Base-by-base conservation (phyloP, 2,329 filamentous ascomycete genomes). In the Torrubiella hemipterigena region DNA sequence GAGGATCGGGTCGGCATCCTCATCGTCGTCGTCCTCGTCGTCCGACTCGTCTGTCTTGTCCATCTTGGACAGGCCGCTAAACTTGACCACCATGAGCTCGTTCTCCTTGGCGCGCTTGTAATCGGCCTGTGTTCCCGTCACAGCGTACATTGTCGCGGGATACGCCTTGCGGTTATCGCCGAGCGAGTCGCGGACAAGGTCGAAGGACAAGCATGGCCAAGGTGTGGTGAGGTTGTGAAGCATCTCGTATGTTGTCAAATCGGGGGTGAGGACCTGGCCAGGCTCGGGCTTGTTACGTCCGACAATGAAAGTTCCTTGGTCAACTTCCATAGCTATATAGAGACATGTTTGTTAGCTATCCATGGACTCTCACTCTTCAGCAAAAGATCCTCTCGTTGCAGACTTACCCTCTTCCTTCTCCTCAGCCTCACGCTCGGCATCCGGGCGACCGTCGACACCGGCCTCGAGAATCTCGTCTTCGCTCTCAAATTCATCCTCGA, bases 201-300 rank as follows among this genome's bases (percentile, higher is more conserved):
- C 91, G 58, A 95, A 94, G 3, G 89, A 96, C 12, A 98, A 71
- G 54, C 91, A 98, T 4, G 91, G 91, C 91, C 91, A 98, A 2
- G 86, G 86, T 7, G 87, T 87, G 56, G 81, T 91, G 41, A 98
- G 72, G 38, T 77, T 85, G 65, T 98, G 91, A 37, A 98, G 75
- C 86, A 98, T 93, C 54, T 95, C 81, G 63, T 98, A 98, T 6
- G 89, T 89, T n/a, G 82, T 84, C 36, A 83, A 69, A 58, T 98
- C 91, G 11, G 91, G 89, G 4, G 86, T 77, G 34, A 98, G 71
- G 5, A 85, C 87, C 65, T 96, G 86, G 46, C 86, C 89, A 10
- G 85, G 78, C 41, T 85, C 84, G 40, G 96, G 72, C 62, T 91
- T 89, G 55, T 86, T 85, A 48, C 91, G 76, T 41, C 91, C 91